A percentile compares a stretch with the other conserved stretches of the same genome.
Evolutionary conservation across 805 yeast species (phyloP).

Genomic region (Candida cerambycidarum): DNA sequence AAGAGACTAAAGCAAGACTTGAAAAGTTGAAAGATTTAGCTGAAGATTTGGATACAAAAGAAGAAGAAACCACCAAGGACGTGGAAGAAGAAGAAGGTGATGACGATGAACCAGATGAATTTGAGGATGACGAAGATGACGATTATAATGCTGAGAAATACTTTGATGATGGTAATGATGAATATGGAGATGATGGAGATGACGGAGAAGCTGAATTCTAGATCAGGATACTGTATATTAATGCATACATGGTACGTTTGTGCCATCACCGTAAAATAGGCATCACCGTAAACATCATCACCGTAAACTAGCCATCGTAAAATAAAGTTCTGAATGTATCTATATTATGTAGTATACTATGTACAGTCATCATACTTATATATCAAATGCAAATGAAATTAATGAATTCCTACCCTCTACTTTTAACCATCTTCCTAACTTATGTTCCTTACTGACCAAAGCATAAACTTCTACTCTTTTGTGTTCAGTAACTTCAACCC

Average conservation of each 20-base stretch:
- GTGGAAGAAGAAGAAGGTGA: constrained; percentile 47
- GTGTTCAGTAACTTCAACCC: constrained; percentile 54
- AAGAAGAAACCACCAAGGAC: constrained; percentile 60
- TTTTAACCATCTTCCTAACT: constrained; percentile 83
- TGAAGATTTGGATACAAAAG: constrained; percentile 64
- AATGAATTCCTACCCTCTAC: constrained; percentile 71
- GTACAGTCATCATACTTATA: too few species aligned
- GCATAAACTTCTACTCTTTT: constrained; percentile 55
- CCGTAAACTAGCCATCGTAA: too few species aligned
- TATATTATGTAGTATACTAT: too few species aligned
- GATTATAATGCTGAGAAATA: constrained; percentile 80
- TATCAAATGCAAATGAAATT: constrained; percentile 34
- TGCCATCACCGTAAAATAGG: too few species aligned
- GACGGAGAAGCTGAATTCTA: constrained; percentile 63
- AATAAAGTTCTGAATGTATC: too few species aligned
- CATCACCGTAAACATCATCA: too few species aligned
- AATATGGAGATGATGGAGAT: constrained; percentile 59
- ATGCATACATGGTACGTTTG: too few species aligned
- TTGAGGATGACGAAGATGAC: constrained; percentile 72
- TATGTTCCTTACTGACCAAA: constrained; percentile 79
- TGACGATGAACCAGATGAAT: constrained; percentile 64
- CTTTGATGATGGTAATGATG: constrained; percentile 68
- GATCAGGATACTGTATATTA: constrained; percentile 8
- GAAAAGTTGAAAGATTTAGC: constrained; percentile 44
- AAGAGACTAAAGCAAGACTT: constrained; percentile 44